Conservation (phyloP, 352 stramenopile genomes). For the Blastocystis sp. region DNA sequence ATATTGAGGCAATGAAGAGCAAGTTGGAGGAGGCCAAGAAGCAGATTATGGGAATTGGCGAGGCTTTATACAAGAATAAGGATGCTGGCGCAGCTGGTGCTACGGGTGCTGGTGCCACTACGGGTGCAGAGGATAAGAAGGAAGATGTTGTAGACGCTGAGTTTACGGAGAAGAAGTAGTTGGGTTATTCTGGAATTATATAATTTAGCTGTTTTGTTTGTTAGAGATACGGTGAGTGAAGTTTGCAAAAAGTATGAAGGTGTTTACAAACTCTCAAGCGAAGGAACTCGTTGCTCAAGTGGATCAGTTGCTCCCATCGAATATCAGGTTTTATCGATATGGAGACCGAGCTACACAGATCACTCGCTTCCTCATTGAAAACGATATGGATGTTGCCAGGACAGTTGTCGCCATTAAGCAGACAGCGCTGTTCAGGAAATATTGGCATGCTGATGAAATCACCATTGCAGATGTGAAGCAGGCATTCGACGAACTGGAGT, state of each 20-base stretch:
- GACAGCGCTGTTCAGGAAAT: slow-evolving; percentile 44
- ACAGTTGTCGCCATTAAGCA: slow-evolving; percentile 57
- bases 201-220: slow-evolving; percentile 52
- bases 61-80: slow-evolving; percentile 87
- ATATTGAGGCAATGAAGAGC: slow-evolving; percentile 84
- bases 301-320: neutral
- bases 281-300: slow-evolving; percentile 29
- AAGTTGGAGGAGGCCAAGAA: slow-evolving; percentile 85
- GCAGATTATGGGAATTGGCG: slow-evolving; percentile 90
- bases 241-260: neutral
- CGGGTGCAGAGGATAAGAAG: slow-evolving; percentile 71
- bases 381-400: slow-evolving; percentile 57
- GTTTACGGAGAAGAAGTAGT: slow-evolving; percentile 87
- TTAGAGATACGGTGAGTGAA: neutral
- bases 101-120: slow-evolving; percentile 65
- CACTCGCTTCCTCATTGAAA: slow-evolving; percentile 55
- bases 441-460: slow-evolving; percentile 61
- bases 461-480: slow-evolving; percentile 50
- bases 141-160: slow-evolving; percentile 90
- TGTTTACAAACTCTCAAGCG: neutral
- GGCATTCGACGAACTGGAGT: slow-evolving; percentile 10
- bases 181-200: slow-evolving; percentile 1
- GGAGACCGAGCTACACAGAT: slow-evolving; percentile 57
- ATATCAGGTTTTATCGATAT: slow-evolving; percentile 44
- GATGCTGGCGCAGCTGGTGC: slow-evolving; percentile 67